phyloP scores from a whole-genome alignment of 2,329 filamentous ascomycete genomes.

The Alternaria dauci region DNA sequence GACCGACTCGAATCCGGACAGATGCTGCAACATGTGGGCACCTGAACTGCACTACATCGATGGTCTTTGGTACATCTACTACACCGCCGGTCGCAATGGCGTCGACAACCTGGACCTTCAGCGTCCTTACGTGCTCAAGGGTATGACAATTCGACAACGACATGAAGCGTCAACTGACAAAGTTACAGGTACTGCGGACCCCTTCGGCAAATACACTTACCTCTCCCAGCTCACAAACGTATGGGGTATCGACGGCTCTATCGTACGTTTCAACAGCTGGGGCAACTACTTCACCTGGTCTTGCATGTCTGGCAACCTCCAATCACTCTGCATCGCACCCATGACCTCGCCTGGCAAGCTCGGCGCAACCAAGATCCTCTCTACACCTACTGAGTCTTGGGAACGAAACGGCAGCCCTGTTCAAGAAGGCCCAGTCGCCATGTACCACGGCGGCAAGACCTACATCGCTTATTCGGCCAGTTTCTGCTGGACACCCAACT shows the following conservation, averaged over 20 bases:
- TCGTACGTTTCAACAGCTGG: slow-evolving; percentile 59
- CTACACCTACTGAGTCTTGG: slow-evolving; percentile 61
- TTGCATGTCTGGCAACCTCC: slow-evolving; percentile 58
- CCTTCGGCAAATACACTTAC: slow-evolving; percentile 63
- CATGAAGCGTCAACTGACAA: neutral
- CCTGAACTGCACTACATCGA: slow-evolving; percentile 64
- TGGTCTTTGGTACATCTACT: slow-evolving; percentile 64
- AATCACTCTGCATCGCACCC: slow-evolving; percentile 54
- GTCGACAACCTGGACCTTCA: slow-evolving; percentile 59
- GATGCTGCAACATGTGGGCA: slow-evolving; percentile 64
- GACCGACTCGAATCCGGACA: slow-evolving; percentile 55
- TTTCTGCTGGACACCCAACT: slow-evolving; percentile 60
- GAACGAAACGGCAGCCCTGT: slow-evolving; percentile 61
- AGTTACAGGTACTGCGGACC: slow-evolving; percentile 57
- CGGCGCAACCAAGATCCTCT: slow-evolving; percentile 60
- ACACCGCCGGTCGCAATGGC: slow-evolving; percentile 58
- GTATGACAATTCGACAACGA: slow-evolving; percentile 35
- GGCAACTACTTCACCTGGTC: slow-evolving; percentile 65
- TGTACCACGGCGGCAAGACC: slow-evolving; percentile 63
- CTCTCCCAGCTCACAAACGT: slow-evolving; percentile 57
- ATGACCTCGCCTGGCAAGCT: slow-evolving; percentile 55
- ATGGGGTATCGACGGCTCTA: slow-evolving; percentile 61
- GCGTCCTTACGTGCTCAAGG: slow-evolving; percentile 61
- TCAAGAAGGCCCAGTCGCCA: slow-evolving; percentile 63
- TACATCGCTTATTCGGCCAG: slow-evolving; percentile 65